These are phyloP conservation scores for Solanum chilense DNA, from an alignment of 257 asterid genomes.

Conservation along the genomic window DNA sequence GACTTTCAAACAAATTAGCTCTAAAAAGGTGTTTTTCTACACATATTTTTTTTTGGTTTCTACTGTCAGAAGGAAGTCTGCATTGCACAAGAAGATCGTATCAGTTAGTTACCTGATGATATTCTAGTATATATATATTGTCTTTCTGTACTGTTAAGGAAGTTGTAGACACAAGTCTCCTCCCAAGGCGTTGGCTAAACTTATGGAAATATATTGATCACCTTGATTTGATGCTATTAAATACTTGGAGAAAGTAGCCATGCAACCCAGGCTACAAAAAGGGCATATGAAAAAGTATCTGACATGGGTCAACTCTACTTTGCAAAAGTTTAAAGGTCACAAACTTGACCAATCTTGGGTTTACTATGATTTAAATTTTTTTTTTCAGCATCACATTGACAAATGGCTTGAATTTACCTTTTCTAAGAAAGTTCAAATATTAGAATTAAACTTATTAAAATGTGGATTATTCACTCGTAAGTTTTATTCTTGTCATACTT, in stretches of 20 bases:
- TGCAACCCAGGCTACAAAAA: neutral
- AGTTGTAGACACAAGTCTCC: no score
- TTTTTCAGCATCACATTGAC: neutral
- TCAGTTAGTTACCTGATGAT: no score
- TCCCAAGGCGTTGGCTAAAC: neutral
- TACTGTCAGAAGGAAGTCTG: no score
- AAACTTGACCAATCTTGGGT: neutral
- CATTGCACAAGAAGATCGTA: no score
- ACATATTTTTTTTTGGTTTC: no score
- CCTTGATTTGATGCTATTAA: neutral
- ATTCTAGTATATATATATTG: no score
- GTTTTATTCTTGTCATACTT: neutral
- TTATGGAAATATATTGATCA: neutral
- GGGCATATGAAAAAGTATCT: neutral
- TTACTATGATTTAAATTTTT: neutral
- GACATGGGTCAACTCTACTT: neutral
- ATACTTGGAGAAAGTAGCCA: neutral
- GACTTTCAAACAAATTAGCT: no score
- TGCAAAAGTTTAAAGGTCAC: neutral
- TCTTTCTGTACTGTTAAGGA: no score
- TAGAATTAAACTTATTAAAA: neutral
- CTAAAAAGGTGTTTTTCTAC: no score
- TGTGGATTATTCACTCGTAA: neutral
- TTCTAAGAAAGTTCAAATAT: neutral
- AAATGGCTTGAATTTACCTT: neutral